Base-by-base conservation (phyloP, 192 early-diverging fungal species). In the Radiomyces spectabilis region DNA sequence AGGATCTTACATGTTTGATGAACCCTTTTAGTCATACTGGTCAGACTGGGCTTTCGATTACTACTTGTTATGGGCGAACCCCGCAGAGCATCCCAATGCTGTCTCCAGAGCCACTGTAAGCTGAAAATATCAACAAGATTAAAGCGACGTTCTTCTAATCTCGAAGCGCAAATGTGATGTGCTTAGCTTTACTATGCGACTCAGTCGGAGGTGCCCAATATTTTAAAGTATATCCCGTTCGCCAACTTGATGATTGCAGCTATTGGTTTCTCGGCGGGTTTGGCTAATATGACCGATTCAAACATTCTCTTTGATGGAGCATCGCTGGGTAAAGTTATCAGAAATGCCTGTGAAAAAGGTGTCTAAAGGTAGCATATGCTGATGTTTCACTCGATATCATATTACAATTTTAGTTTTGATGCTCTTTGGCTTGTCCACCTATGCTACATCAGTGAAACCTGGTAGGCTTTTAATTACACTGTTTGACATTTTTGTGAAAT, bases 261-360 rank as follows among this genome's bases (percentile, higher is more conserved):
- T 16, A 0, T 53, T 27, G 63, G 63, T 8, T 27, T 65, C 27
- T 22, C 40, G 18, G 63, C 63, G 19, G 63, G 63, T 29, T 53
- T 65, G 13, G 63, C 63, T 21, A 59, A 37, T 32, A 50, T 44
- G 49, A 47, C 41, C 8, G 55, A 58, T 21, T 47, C 37, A 4
- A 58, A 57, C 46, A 40, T 47, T 30, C 43, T 65, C n/a, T 65
- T 65, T 48, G 63, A 65, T 46, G 63, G 63, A n/a, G 56, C 55
- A 27, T 53, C 55, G 34, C 13, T 65, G 12, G 54, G 63, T 65
- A 65, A 38, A 43, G n/a, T n/a, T n/a, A n/a, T n/a, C n/a, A n/a
- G n/a, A n/a, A n/a, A n/a, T n/a, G n/a, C n/a, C n/a, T n/a, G n/a
- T n/a, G n/a, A n/a, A n/a, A n/a, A n/a, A n/a, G n/a, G n/a, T 46